These are phyloP conservation scores for Aspergillus texensis DNA, from an alignment of 2,329 filamentous ascomycete species.

Conservation along the genomic window DNA sequence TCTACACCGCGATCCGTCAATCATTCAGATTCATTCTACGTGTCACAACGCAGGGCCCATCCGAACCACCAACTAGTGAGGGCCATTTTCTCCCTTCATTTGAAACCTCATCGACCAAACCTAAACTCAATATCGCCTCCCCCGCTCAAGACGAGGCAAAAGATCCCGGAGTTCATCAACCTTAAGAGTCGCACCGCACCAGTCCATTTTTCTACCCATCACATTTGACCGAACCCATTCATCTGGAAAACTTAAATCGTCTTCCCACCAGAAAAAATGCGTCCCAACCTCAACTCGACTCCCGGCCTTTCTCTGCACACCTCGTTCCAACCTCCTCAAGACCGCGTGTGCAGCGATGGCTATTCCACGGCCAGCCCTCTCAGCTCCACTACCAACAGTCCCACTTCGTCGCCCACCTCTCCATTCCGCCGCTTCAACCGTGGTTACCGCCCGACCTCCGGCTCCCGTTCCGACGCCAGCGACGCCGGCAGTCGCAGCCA, in stretches of 20 bases:
- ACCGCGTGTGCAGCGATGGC: conserved; percentile 22
- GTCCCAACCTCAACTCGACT: conserved; percentile 21
- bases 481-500: conserved; percentile 30
- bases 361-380: conserved; percentile 30
- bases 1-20: neutral
- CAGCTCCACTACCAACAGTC: conserved; percentile 33
- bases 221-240: neutral
- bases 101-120: neutral
- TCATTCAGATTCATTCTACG: neutral
- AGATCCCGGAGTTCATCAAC: neutral
- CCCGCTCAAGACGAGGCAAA: neutral
- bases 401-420: conserved; percentile 28
- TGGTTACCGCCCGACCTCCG: conserved; percentile 12
- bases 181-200: neutral
- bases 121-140: neutral
- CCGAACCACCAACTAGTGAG: neutral
- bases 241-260: neutral
- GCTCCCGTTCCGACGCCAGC: conserved; percentile 12
- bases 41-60: neutral
- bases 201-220: neutral
- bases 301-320: conserved; percentile 36
- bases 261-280: conserved; percentile 20
- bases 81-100: neutral
- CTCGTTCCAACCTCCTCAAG: conserved; percentile 28
- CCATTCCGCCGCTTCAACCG: conserved; percentile 29